phyloP scores from a whole-genome alignment of 768 basidiomycete species.

The Tricholoma bakamatsutake region DNA sequence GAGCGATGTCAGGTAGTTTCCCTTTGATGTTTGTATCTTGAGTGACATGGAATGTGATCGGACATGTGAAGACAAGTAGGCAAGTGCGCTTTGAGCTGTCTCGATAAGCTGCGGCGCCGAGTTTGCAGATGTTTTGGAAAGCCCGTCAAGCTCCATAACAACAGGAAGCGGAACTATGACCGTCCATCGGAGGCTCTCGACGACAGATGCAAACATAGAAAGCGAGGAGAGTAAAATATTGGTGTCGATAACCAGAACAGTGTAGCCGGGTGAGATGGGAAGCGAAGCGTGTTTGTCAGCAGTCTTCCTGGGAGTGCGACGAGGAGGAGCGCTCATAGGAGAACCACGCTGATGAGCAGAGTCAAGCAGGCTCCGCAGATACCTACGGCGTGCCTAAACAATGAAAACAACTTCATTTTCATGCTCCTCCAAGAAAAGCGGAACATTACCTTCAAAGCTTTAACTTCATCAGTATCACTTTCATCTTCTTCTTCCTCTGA shows the following conservation, averaged over 20 bases:
- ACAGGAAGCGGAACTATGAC: constrained; percentile 90
- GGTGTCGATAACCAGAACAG: constrained; percentile 88
- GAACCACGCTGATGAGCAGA: constrained; percentile 33
- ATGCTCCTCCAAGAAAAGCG: constrained; percentile 4
- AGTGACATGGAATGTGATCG: constrained; percentile 70
- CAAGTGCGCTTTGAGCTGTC: constrained; percentile 66
- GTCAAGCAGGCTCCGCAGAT: constrained; percentile 64
- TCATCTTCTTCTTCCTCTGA: constrained; percentile 56
- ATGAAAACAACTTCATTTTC: constrained; percentile 11
- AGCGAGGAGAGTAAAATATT: constrained; percentile 90
- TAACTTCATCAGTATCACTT: constrained; percentile 66
- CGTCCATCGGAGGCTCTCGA: constrained; percentile 83
- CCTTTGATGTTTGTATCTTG: constrained; percentile 93
- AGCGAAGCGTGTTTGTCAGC: constrained; percentile 35
- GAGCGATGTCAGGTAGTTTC: constrained; percentile 86
- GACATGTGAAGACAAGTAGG: constrained; percentile 71
- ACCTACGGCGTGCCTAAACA: constrained; percentile 62
- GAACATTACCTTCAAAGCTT: constrained; percentile 66
- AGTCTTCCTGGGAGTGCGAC: constrained; percentile 18
- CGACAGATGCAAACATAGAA: constrained; percentile 60
- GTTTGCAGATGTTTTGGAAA: constrained; percentile 44
- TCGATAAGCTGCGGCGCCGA: constrained; percentile 57
- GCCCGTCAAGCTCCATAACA: constrained; percentile 96
- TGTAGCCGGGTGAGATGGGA: constrained; percentile 76
- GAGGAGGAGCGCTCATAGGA: constrained; percentile 20